Percentiles rank a stretch among this genome's conserved stretches.
Conservation (phyloP, 306 rosid species). For the Betula pendula region DNA sequence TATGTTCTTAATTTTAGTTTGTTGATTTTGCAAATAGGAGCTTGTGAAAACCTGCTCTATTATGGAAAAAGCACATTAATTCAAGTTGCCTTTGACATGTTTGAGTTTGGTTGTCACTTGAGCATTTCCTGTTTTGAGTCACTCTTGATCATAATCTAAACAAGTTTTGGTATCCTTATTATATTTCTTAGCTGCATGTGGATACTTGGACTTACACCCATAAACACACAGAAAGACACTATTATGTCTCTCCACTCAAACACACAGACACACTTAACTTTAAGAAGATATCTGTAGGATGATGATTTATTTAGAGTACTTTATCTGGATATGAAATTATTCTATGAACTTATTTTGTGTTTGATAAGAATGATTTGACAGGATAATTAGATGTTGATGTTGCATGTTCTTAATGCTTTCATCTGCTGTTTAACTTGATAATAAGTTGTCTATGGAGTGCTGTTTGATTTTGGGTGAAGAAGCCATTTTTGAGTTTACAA, state of each 20-base stretch:
- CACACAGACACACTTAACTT: neutral
- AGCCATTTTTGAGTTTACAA: constrained; percentile 23
- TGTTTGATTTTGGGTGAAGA: constrained; percentile 4
- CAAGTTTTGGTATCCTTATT: neutral
- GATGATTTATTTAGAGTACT: neutral
- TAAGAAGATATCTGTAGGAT: neutral
- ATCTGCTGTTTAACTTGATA: neutral
- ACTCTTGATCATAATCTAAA: neutral
- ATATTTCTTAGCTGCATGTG: neutral
- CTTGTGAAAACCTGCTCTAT: neutral
- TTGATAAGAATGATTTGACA: neutral
- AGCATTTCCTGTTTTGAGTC: neutral
- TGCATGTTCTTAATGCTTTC: neutral
- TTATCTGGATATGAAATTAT: neutral
- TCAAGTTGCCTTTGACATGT: neutral
- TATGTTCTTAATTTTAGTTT: neutral
- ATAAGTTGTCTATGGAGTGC: neutral
- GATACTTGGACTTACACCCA: neutral
- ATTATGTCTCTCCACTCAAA: neutral
- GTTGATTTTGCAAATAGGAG: neutral
- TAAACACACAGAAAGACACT: neutral
- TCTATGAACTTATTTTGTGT: neutral
- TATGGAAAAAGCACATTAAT: neutral
- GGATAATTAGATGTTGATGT: neutral
- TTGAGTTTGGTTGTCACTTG: neutral